A percentile compares a stretch with the other conserved stretches of the same genome.
phyloP scores from a whole-genome alignment of 805 yeast genomes.

The Jamesozyma rosinii region DNA sequence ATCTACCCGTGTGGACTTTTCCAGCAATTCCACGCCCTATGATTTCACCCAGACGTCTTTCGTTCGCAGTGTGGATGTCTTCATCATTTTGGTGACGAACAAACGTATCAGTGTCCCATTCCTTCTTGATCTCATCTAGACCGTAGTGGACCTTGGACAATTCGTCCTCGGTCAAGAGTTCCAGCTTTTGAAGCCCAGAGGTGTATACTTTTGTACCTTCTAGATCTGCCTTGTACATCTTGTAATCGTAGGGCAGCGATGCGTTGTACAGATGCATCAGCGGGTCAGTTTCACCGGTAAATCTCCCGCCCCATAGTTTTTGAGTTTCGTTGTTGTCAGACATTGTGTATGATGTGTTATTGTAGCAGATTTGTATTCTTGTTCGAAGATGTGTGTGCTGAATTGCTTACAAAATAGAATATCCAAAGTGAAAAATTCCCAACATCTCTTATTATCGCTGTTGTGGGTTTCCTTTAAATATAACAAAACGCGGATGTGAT shows the following conservation, averaged over 20 bases:
- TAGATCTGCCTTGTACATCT: conserved; percentile 88
- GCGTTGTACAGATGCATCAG: conserved; percentile 96
- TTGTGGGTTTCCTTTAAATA: conserved; percentile 1
- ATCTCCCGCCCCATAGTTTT: conserved; percentile 96
- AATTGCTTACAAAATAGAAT: neutral
- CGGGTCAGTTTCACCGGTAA: conserved; percentile 95
- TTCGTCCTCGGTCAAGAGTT: conserved; percentile 65
- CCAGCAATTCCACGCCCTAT: conserved; percentile 93
- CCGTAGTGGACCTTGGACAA: conserved; percentile 77
- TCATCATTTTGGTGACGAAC: conserved; percentile 51
- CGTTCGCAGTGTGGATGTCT: conserved; percentile 98
- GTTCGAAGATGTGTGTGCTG: neutral
- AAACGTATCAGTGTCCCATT: conserved; percentile 71
- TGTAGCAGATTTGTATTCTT: neutral
- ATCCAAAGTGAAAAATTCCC: neutral
- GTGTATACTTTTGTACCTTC: conserved; percentile 93
- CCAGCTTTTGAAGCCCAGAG: conserved; percentile 70
- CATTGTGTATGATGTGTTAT: neutral
- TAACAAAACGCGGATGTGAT: neutral
- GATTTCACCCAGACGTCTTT: conserved; percentile 91
- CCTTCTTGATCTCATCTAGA: conserved; percentile 55
- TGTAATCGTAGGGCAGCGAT: conserved; percentile 89
- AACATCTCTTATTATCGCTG: neutral
- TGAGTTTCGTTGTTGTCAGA: conserved; percentile 28
- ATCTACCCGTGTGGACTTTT: conserved; percentile 97